These are phyloP conservation scores for Epichloe aotearoae DNA, from an alignment of 2,329 filamentous ascomycete genomes.

Conservation along the genomic window DNA sequence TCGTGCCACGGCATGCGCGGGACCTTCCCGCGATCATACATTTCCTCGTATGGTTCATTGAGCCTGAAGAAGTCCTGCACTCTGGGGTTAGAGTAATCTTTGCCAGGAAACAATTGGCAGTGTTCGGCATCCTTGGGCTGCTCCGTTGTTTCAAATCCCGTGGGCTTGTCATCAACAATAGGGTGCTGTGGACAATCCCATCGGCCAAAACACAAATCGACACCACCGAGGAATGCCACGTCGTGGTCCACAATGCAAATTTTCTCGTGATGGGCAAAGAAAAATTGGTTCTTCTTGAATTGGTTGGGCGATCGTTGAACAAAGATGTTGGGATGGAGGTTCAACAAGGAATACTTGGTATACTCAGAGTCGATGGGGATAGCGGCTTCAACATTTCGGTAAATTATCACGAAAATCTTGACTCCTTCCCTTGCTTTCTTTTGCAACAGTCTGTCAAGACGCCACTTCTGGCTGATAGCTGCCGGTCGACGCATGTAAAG, in stretches of 20 bases:
- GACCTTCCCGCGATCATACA: slow-evolving; percentile 85
- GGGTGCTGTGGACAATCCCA: slow-evolving; percentile 95
- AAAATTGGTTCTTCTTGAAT: slow-evolving; percentile 97
- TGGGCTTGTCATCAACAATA: slow-evolving; percentile 84
- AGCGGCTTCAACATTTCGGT: slow-evolving; percentile 92
- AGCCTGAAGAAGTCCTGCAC: slow-evolving; percentile 91
- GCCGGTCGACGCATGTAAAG: slow-evolving; percentile 88
- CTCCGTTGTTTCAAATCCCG: slow-evolving; percentile 74
- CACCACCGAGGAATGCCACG: slow-evolving; percentile 86
- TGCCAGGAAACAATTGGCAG: slow-evolving; percentile 91
- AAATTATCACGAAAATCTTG: slow-evolving; percentile 95
- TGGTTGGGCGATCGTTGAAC: slow-evolving; percentile 95
- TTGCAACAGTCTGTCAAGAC: slow-evolving; percentile 83
- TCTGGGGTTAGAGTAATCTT: slow-evolving; percentile 94
- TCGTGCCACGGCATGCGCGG: slow-evolving; percentile 99
- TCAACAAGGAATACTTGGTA: slow-evolving; percentile 90
- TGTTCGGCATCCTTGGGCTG: slow-evolving; percentile 77
- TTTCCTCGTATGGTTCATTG: slow-evolving; percentile 92
- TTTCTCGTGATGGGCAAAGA: slow-evolving; percentile 98
- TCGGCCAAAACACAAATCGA: slow-evolving; percentile 91
- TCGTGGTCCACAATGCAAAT: slow-evolving; percentile 95
- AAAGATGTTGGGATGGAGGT: slow-evolving; percentile 91
- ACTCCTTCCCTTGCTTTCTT: slow-evolving; percentile 89
- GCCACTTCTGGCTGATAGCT: slow-evolving; percentile 96
- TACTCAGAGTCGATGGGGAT: slow-evolving; percentile 97